phyloP scores from a whole-genome alignment of 2,329 filamentous ascomycete species.

The Colletotrichum aenigma region DNA sequence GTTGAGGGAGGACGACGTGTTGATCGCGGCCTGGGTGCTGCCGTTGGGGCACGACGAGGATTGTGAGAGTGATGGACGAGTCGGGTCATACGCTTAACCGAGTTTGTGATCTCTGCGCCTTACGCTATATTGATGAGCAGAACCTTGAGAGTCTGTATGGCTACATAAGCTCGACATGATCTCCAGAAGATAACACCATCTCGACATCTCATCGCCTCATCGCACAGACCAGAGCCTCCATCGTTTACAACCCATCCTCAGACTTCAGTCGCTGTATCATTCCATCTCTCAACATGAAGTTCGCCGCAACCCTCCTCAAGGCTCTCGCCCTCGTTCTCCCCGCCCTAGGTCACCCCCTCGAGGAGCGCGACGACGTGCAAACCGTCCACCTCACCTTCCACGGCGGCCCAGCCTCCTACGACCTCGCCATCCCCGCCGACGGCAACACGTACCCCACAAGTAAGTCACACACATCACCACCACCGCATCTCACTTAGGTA shows the following conservation, averaged over 20 bases:
- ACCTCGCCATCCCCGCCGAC: slow-evolving; percentile 45
- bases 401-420: slow-evolving; percentile 43
- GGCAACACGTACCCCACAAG: slow-evolving; percentile 40
- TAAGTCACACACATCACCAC: slow-evolving; percentile 22
- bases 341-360: neutral
- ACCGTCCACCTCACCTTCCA: slow-evolving; percentile 49
- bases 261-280: neutral
- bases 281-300: slow-evolving; percentile 23
- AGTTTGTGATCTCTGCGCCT: neutral
- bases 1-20: neutral
- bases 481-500: neutral
- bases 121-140: neutral
- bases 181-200: neutral
- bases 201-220: neutral
- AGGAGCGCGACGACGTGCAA: slow-evolving; percentile 34
- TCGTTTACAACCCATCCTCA: neutral
- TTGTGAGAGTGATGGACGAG: neutral
- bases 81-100: neutral
- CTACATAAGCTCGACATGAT: neutral
- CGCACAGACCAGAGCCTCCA: neutral
- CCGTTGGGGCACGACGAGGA: neutral
- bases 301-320: neutral
- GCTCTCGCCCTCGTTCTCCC: slow-evolving; percentile 8
- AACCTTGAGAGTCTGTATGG: neutral
- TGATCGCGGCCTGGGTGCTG: neutral